Evolutionary conservation across 129 eudicot genomes (phyloP).

Genomic region (Calendula officinalis): DNA sequence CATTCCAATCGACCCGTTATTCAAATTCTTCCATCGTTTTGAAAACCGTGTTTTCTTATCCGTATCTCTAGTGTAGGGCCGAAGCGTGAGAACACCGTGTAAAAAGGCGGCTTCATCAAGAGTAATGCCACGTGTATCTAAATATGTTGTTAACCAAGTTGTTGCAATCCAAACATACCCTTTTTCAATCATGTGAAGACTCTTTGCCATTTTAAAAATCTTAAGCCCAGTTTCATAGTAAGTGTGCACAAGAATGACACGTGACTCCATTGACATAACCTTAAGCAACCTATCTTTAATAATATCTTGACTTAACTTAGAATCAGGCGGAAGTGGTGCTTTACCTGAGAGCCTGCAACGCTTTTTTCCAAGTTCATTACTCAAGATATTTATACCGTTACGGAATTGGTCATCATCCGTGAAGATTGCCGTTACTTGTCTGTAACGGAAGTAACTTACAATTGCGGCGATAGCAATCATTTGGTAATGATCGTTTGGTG

Average conservation of each 20-base stretch:
- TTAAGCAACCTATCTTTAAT: not conserved
- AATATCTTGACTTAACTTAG: not conserved
- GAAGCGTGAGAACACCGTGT: not conserved
- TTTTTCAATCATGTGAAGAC: not conserved
- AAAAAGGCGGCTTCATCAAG: not conserved
- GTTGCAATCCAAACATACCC: not conserved
- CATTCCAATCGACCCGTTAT: not conserved
- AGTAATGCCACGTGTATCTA: not conserved
- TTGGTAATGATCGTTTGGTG: not conserved
- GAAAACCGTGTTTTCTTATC: not conserved
- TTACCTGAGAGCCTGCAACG: not conserved
- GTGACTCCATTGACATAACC: not conserved
- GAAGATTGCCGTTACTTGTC: not conserved
- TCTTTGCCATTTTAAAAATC: not conserved
- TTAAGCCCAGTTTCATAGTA: not conserved
- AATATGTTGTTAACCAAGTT: not conserved
- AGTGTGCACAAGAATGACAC: not conserved
- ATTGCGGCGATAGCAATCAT: not conserved
- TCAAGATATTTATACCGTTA: not conserved
- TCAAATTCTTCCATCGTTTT: not conserved
- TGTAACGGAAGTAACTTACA: not conserved
- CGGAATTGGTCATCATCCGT: not conserved
- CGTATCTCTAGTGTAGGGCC: not conserved
- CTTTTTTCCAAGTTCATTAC: not conserved
- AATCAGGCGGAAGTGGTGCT: conserved; percentile 1